phyloP scores from a whole-genome alignment of 164 flowering plant species.

The Platanus orientalis region DNA sequence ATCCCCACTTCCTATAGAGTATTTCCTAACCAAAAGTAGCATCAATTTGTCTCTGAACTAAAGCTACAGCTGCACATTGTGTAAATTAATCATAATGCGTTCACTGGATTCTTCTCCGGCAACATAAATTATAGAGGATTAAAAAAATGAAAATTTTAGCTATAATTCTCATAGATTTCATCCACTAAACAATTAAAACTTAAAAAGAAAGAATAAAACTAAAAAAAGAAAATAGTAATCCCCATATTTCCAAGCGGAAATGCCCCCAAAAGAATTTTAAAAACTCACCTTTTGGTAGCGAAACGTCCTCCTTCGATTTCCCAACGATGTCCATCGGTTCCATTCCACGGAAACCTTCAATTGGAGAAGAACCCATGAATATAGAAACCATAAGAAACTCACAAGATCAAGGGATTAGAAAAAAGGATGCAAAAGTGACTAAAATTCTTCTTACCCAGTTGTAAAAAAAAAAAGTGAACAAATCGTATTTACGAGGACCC shows the following conservation, averaged over 20 bases:
- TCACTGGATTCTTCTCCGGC: not conserved
- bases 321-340: constrained; percentile 98
- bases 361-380: constrained; percentile 1
- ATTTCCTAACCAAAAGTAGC: not conserved
- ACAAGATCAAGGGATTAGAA: not conserved
- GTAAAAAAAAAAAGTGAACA: not conserved
- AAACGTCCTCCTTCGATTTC: constrained; percentile 90
- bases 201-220: too few relatives aligned
- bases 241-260: not conserved
- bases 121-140: not conserved
- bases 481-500: not conserved
- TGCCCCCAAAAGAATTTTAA: not conserved
- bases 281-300: constrained; percentile 84
- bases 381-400: not conserved
- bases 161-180: not conserved
- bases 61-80: not conserved
- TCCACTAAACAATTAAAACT: too few relatives aligned
- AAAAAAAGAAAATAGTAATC: too few relatives aligned
- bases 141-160: not conserved
- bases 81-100: not conserved
- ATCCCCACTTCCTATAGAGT: not conserved
- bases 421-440: not conserved
- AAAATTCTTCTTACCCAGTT: not conserved
- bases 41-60: not conserved
- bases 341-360: constrained; percentile 38